Evolutionary conservation across 2,329 filamentous ascomycete species (phyloP).

Genomic region (Pseudocercospora fuligena): DNA sequence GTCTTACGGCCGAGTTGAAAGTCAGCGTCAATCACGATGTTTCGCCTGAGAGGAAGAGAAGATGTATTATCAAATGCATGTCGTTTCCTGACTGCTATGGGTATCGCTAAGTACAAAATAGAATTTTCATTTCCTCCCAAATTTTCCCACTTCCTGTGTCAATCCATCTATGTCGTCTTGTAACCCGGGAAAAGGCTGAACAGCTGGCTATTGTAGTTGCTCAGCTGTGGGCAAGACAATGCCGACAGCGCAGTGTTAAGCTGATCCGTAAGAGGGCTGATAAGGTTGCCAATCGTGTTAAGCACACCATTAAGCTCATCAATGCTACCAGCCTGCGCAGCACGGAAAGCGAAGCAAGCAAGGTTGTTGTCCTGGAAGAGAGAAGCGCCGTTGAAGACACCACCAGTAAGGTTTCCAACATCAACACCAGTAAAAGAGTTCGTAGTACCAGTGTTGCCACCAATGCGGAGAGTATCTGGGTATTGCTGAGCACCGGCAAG

Average conservation of each 20-base stretch:
- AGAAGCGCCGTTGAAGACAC: constrained; percentile 45
- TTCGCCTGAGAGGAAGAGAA: not conserved
- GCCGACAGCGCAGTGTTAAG: constrained; percentile 10
- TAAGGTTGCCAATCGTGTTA: not conserved
- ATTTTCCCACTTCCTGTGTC: not conserved
- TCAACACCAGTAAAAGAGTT: constrained; percentile 44
- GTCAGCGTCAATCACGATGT: too few species aligned
- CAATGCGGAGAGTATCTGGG: constrained; percentile 40
- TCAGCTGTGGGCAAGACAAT: constrained; percentile 1
- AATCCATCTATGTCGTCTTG: constrained; percentile 1
- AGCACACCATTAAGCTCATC: constrained; percentile 19
- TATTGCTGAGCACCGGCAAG: constrained; percentile 16
- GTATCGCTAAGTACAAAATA: not conserved
- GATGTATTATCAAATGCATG: not conserved
- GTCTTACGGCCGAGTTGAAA: not conserved
- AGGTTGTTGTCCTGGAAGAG: constrained; percentile 29
- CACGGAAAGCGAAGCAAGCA: constrained; percentile 24
- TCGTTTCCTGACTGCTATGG: not conserved
- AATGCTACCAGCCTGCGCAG: constrained; percentile 22
- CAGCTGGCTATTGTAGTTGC: not conserved
- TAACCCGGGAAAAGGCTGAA: constrained; percentile 9
- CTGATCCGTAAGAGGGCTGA: constrained; percentile 20
- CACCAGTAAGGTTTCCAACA: constrained; percentile 43
- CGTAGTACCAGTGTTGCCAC: constrained; percentile 44
- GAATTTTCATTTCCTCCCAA: not conserved